These are phyloP conservation scores for Neostapfia colusana DNA, from an alignment of 176 grass and related monocot species.

Conservation along the genomic window DNA sequence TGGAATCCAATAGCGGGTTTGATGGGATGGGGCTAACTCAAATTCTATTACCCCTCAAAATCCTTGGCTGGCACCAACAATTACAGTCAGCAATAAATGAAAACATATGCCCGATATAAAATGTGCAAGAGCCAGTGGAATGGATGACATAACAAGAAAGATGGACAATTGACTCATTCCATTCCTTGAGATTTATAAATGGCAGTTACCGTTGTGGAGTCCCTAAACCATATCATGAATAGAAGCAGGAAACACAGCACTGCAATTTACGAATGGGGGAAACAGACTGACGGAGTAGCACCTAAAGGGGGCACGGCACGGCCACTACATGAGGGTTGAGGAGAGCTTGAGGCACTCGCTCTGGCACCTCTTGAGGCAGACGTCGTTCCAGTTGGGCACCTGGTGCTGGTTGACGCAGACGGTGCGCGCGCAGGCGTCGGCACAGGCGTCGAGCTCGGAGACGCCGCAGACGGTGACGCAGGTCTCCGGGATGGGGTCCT, in stretches of 20 bases:
- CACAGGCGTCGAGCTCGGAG: slow-evolving; percentile 81
- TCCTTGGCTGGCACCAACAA: neutral
- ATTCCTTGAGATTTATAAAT: slow-evolving; percentile 25
- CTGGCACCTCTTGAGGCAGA: slow-evolving; percentile 89
- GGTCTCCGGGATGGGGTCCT: slow-evolving; percentile 88
- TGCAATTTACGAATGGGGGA: neutral
- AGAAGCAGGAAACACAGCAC: neutral
- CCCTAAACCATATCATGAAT: neutral
- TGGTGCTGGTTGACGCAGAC: slow-evolving; percentile 95
- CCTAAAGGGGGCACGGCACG: neutral
- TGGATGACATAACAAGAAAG: neutral
- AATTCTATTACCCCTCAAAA: neutral
- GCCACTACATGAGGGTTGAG: slow-evolving; percentile 48
- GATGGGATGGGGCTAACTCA: neutral
- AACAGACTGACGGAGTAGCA: neutral
- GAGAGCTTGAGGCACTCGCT: slow-evolving; percentile 89
- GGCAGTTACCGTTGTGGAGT: slow-evolving; percentile 17
- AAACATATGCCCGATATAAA: neutral
- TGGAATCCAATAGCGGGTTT: neutral
- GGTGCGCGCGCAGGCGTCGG: slow-evolving; percentile 84
- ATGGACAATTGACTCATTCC: neutral
- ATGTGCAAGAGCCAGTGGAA: neutral
- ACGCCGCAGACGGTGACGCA: slow-evolving; percentile 90
- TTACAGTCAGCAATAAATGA: neutral
- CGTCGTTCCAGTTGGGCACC: slow-evolving; percentile 93